Evolutionary conservation across 345 rosid species (phyloP).

Genomic region (Eucalyptus melliodora): DNA sequence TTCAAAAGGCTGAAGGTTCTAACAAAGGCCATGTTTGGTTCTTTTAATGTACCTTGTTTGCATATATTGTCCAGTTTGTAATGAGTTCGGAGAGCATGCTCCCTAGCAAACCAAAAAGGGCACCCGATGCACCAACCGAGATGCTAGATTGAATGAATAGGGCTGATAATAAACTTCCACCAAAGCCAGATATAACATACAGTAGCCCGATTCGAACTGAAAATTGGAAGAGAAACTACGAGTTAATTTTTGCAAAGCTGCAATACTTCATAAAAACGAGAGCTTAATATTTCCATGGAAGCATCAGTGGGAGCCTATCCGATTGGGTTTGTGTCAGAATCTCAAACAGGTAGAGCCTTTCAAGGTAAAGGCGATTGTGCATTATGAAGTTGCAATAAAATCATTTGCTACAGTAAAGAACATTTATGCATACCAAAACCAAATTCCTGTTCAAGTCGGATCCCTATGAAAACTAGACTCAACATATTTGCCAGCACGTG

Average conservation of each 20-base stretch:
- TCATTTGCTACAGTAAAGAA: background rate
- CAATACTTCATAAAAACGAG: no score
- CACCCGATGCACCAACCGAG: conserved; percentile 99
- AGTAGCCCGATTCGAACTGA: conserved; percentile 81
- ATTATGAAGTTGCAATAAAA: background rate
- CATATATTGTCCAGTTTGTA: conserved; percentile 89
- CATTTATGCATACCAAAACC: conserved; percentile 50
- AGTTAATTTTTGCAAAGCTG: background rate
- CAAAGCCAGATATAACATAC: conserved; percentile 76
- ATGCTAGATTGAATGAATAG: conserved; percentile 71
- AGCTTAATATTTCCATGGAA: background rate
- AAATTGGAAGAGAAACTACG: background rate
- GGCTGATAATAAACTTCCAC: conserved; percentile 82
- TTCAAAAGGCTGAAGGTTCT: background rate
- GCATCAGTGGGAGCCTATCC: background rate
- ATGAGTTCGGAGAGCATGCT: conserved; percentile 95
- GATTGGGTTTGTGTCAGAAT: background rate
- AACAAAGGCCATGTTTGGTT: background rate
- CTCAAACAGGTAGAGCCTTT: background rate
- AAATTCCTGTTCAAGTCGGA: conserved; percentile 92
- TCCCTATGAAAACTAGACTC: conserved; percentile 83
- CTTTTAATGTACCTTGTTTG: conserved; percentile 61
- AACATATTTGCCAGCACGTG: conserved; percentile 90
- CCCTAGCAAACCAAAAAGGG: conserved; percentile 91
- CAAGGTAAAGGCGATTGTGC: background rate